These are phyloP conservation scores for Arachis stenosperma DNA, from an alignment of 306 rosid species.

Conservation along the genomic window DNA sequence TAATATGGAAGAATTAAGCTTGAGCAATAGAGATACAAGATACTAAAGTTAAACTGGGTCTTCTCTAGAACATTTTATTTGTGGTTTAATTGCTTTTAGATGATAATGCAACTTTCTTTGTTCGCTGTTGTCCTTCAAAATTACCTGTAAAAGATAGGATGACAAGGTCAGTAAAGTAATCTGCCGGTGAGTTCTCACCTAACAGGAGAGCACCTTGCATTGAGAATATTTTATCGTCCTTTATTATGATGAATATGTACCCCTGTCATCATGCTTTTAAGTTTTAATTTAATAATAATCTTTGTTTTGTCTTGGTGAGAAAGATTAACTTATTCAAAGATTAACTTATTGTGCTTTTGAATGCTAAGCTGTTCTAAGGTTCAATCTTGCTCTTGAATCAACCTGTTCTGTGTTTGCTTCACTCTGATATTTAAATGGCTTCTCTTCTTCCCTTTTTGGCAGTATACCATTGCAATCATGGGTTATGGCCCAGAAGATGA, in stretches of 20 bases:
- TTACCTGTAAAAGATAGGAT: background rate
- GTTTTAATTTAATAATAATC: background rate
- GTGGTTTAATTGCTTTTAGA: slow-evolving; percentile 3
- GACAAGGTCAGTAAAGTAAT: background rate
- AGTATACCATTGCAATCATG: slow-evolving; percentile 75
- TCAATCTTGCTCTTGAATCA: background rate
- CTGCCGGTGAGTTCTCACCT: background rate
- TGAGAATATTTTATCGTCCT: slow-evolving; percentile 16
- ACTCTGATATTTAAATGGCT: background rate
- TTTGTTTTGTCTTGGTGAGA: background rate
- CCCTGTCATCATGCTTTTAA: background rate
- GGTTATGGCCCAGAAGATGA: slow-evolving; percentile 96
- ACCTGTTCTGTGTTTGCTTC: background rate
- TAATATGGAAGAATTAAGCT: slow-evolving; percentile 24
- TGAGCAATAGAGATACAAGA: slow-evolving; percentile 23
- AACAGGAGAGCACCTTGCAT: slow-evolving; percentile 5
- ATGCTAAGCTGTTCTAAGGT: slow-evolving; percentile 5
- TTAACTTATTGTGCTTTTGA: background rate
- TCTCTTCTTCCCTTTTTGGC: slow-evolving; percentile 17
- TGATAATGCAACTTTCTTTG: background rate
- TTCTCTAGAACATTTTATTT: background rate
- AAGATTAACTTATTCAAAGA: background rate
- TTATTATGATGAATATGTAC: slow-evolving; percentile 22
- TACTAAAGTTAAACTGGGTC: background rate
- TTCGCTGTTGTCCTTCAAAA: background rate